Base-by-base conservation (phyloP, 768 basidiomycete species). In the Cyclocybe cylindracea region DNA sequence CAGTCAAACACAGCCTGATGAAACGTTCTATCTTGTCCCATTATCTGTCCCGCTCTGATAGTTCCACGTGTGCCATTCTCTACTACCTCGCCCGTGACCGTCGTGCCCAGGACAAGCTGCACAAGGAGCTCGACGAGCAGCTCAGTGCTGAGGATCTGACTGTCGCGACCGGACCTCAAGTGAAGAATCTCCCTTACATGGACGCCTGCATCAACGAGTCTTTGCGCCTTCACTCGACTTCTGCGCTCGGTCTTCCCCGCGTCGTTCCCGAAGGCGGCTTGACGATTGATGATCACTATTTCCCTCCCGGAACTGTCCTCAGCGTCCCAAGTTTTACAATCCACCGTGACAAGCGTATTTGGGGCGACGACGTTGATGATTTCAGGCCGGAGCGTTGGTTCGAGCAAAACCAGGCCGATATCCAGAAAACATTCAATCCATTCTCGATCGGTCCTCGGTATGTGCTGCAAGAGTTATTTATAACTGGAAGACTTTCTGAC, bases 341-440 rank as follows among this genome's bases (percentile, higher is more conserved):
- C 45, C 92, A 96, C 64, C 85, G 91, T 24, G 82, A 91, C 61
- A 61, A 66, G 38, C 60, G 54, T 1, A 76, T 86, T 1, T 95
- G 94, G 94, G 94, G 94, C 5, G 76, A 80, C 5, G 92, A 95
- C 61, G 74, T 79, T 24, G 85, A 89, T 37, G 78, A 59, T 5
- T 95, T 79, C 73, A 71, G 90, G 34, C 93, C 92, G 0, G 93
- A 95, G 61, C 76, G 94, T 29, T 96, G 90, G 90, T 83, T 93
- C 55, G 90, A 91, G 61, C 70, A 77, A 40, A 83, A 89, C 61
- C 68, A 78, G 55, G 77, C 74, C 13, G 69, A 68, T 29, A 82
- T 89, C 9, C 81, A 87, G 60, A 84, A 79, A 65, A 78, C 85
- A 0, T 94, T 94, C 66, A 94, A 94, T 59, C 89, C 90, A 0